Conservation (phyloP, 2,329 filamentous ascomycete species). For the Fusarium neocosmosporiellum region DNA sequence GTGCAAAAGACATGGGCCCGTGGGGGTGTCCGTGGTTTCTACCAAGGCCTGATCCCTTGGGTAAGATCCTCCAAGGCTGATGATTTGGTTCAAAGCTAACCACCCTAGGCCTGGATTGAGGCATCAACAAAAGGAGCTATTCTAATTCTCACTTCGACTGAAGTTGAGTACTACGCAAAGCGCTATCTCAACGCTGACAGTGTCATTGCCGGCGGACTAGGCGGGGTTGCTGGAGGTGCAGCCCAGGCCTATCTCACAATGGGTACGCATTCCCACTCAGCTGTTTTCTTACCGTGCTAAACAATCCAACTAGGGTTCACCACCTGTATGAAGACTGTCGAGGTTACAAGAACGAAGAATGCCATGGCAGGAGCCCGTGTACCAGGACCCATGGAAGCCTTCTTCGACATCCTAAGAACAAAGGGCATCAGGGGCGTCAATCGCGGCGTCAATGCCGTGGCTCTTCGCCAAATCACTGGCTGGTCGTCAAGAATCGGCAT, state of each 20-base stretch:
- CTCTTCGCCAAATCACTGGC: slow-evolving; percentile 15
- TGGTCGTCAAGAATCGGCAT: slow-evolving; percentile 23
- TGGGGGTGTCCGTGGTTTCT: slow-evolving; percentile 10
- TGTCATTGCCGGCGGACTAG: not conserved
- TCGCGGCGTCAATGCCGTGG: slow-evolving; percentile 15
- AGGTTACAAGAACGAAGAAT: slow-evolving; percentile 14
- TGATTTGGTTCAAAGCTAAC: not conserved
- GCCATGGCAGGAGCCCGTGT: not conserved
- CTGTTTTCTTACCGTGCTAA: not conserved
- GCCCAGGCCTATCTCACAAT: slow-evolving; percentile 23
- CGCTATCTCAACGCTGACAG: not conserved
- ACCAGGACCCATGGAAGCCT: slow-evolving; percentile 18
- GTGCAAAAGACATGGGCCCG: slow-evolving; percentile 13
- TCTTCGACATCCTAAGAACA: slow-evolving; percentile 6
- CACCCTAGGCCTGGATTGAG: slow-evolving; percentile 17
- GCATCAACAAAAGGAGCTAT: slow-evolving; percentile 18
- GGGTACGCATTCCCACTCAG: not conserved
- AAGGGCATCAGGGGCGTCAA: slow-evolving; percentile 19
- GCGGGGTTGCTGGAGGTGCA: slow-evolving; percentile 11
- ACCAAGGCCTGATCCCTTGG: slow-evolving; percentile 22
- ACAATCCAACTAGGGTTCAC: slow-evolving; percentile 1
- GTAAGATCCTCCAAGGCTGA: not conserved
- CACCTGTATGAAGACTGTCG: slow-evolving; percentile 21
- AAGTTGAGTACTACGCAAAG: slow-evolving; percentile 14
- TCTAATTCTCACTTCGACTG: slow-evolving; percentile 12